Evolutionary conservation across 1,284 basidiomycete genomes (phyloP), one percentile per base, ranked within the genome.

Genomic region (Lignosus rhinocerotis): DNA sequence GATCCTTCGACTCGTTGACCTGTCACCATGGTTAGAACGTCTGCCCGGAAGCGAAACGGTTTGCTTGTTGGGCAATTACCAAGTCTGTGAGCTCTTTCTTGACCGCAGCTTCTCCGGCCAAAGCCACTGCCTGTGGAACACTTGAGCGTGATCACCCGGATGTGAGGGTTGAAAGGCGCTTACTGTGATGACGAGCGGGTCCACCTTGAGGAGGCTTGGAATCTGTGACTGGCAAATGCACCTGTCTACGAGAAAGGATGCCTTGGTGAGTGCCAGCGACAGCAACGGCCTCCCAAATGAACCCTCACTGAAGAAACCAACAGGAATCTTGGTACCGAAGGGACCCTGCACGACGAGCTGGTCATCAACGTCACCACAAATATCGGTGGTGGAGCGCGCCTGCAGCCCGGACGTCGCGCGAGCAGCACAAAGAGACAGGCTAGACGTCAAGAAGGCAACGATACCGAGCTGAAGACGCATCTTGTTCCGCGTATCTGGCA

Each of bases 141-240:
- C 14, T 25, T 44, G 11, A 47, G 17, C 8, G 32, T 19, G 30
- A 5, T 12, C 10, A 33, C 14, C n/a, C 16, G 38, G 14, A 12
- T 21, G 6, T 19, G n/a, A 16, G 32, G 7, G 4, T 8, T 34
- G 11, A 4, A 36, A 30, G 14, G 7, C 30, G 46, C 45, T 2
- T 30, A 54, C 52, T n/a, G 66, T 49, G 11, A 69, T 63, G 6
- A 71, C 68, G 21, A 75, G 51, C 0, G 63, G 16, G 52, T 78
- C 73, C 3, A 70, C 70, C 9, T 66, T 25, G 9, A 80, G 47
- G 58, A 77, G 76, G 32, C 53, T 50, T 1, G 73, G 70, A 25
- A 81, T 59, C 10, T 60, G 67, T 5, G 76, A 77, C 21, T 77
- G 36, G 58, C 79, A 80, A 42, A 79, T 61, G 44, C 78, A 80